Evolutionary conservation across 2,329 filamentous ascomycete species (phyloP), one percentile per base, ranked within the genome.

Genomic region (Aspergillus jensenii): DNA sequence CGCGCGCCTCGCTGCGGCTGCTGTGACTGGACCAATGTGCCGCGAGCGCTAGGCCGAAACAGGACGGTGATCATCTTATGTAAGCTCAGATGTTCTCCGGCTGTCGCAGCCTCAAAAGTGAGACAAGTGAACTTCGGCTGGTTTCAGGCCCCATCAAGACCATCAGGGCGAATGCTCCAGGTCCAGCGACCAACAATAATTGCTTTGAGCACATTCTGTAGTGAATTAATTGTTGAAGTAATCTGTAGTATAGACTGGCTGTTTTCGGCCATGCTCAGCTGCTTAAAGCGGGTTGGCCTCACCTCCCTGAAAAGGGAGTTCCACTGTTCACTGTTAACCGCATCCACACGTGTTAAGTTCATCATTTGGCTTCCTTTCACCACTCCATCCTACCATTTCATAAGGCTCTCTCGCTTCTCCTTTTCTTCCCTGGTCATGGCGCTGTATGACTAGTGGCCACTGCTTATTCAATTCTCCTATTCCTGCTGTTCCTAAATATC

Each of bases 371-470:
- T 40, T 60, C 39, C 50, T 58, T 51, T 58, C 56, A 47, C 37
- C 47, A 50, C 55, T 49, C 43, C 47, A 15, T 46, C 39, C n/a
- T 40, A 39, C 59, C 60, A 46, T 47, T 55, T 48, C 9, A 31
- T 31, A 41, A 48, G 39, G 60, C 58, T 57, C 61, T 54, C 59
- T 64, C 52, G 37, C 48, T 47, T 43, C 60, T 59, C 45, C 48
- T 61, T 52, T 60, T 59, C 45, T 61, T 51, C 62, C 55, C 63
- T 52, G 71, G 71, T 69, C 64, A 75, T 75, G 74, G 72, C 69
- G 65, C 63, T 51, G 68, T 63, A 62, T 66, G 54, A 67, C 59
- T 67, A 65, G 43, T 61, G 69, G 68, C 63, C 60, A 67, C 46
- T 55, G 17, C 33, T 27, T 14, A 48, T 55, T 55, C 45, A 40